Evolutionary conservation across 75 land plant genomes (phyloP), one percentile per base, ranked within the genome.

Genomic region (Pinus taeda): DNA sequence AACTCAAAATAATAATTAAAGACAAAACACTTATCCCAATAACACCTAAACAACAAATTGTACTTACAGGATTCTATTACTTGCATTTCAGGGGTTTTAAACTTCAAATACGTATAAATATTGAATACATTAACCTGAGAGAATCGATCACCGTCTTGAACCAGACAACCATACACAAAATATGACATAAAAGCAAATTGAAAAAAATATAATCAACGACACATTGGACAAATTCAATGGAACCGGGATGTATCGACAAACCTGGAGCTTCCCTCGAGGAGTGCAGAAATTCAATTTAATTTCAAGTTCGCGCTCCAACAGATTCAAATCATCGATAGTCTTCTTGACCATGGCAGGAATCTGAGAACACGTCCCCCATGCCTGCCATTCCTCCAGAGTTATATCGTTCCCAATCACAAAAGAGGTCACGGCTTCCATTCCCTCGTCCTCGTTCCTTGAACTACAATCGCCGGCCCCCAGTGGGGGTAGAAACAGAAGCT

Each of bases 211-310:
- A 33, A 15, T 15, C 6, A 45, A 0, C 36, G 33, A 64, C 17
- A 30, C 3, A 64, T 4, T 64, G 6, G 14, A 29, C 6, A 64
- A 30, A 64, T 22, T 1, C 67, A 6, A 30, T 15, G 6, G 33
- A 15, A 64, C 67, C 67, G 15, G 4, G 39, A 64, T 7, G 15
- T 30, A 14, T 4, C 39, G 4, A 33, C 39, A 18, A 24, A 93
- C 96, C 93, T 85, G 80, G 12, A 93, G 83, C 57, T 83, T 85
- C 30, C 93, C 90, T 30, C 93, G 86, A 57, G 76, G 74, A 3
- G 91, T 91, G 36, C 87, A 86, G 70, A 91, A 91, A 5, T 71
- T 74, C 77, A 91, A 81, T 77, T 82, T 74, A 33, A 81, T 84
- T 60, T 87, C 81, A 7, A 77, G 57, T 18, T 86, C 80, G 24